These are phyloP conservation scores for Eucalyptus polyanthemos DNA, from an alignment of 345 rosid species.

Conservation along the genomic window DNA sequence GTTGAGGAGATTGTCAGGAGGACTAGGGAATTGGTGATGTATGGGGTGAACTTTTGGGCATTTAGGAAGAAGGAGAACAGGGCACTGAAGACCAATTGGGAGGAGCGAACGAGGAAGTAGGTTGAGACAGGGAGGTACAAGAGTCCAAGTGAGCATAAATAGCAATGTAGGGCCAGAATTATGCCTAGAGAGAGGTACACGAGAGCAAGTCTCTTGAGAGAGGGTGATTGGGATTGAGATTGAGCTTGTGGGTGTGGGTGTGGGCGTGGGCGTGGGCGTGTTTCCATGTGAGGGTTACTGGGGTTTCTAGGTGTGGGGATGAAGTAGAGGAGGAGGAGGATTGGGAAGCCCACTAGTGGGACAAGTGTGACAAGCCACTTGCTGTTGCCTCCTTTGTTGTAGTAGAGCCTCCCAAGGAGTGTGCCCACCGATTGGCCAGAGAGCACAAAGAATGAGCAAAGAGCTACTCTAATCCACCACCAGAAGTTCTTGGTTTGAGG, in stretches of 20 bases:
- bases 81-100: slow-evolving; percentile 29
- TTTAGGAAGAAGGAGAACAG: slow-evolving; percentile 28
- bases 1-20: slow-evolving; percentile 29
- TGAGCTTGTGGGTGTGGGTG: background rate
- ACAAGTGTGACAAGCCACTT: slow-evolving; percentile 21
- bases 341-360: slow-evolving; percentile 18
- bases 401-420: slow-evolving; percentile 23
- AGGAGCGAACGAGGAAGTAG: slow-evolving; percentile 12
- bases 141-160: slow-evolving; percentile 18
- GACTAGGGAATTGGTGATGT: slow-evolving; percentile 11
- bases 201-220: background rate
- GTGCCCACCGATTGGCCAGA: slow-evolving; percentile 16
- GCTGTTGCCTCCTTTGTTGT: slow-evolving; percentile 26
- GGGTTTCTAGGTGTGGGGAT: background rate
- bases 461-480: background rate
- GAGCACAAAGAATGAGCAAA: background rate
- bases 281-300: background rate
- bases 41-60: slow-evolving; percentile 22
- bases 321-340: slow-evolving; percentile 16
- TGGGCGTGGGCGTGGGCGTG: background rate
- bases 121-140: slow-evolving; percentile 31
- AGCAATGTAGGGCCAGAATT: background rate
- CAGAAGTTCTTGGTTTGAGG: background rate
- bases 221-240: background rate
- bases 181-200: slow-evolving; percentile 5